A percentile compares a stretch with the other conserved stretches of the same genome.
These are phyloP conservation scores for Skeletonema menzelii DNA, from an alignment of 108 stramenopile species.

Conservation along the genomic window DNA sequence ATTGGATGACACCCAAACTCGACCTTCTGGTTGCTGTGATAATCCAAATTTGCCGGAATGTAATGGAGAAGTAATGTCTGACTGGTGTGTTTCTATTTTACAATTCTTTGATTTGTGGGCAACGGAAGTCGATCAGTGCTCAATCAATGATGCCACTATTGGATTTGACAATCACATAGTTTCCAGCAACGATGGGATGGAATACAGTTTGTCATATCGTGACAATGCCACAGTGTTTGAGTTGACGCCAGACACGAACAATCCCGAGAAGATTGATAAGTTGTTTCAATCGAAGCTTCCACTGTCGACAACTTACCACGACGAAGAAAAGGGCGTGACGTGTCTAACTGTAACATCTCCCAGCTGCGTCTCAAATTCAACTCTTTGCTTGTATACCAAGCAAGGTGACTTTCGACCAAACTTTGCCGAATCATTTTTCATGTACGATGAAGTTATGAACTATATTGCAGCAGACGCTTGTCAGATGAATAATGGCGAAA, in stretches of 20 bases:
- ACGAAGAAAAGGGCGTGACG: background rate
- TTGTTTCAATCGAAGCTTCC: background rate
- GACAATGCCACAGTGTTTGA: slow-evolving; percentile 4
- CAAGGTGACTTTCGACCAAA: slow-evolving; percentile 1
- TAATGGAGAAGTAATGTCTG: slow-evolving; percentile 7
- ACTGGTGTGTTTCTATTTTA: slow-evolving; percentile 21
- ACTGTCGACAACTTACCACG: background rate
- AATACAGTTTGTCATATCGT: background rate
- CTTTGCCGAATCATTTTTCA: slow-evolving; percentile 4
- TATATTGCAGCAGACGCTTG: background rate
- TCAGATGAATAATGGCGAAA: background rate
- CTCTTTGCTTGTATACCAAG: background rate
- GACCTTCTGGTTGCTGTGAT: slow-evolving; percentile 27
- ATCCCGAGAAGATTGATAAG: background rate
- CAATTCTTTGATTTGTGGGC: slow-evolving; percentile 29
- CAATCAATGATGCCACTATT: background rate
- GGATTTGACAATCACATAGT: background rate
- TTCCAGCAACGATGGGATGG: background rate
- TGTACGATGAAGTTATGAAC: slow-evolving; percentile 3
- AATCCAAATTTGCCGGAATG: slow-evolving; percentile 15
- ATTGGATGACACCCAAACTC: slow-evolving; percentile 13
- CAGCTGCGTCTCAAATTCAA: background rate
- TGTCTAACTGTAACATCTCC: slow-evolving; percentile 5
- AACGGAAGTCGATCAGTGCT: slow-evolving; percentile 13
- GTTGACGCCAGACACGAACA: background rate